Evolutionary conservation across 306 rosid species (phyloP), one percentile per base, ranked within the genome.

Genomic region (Quercus wislizeni): DNA sequence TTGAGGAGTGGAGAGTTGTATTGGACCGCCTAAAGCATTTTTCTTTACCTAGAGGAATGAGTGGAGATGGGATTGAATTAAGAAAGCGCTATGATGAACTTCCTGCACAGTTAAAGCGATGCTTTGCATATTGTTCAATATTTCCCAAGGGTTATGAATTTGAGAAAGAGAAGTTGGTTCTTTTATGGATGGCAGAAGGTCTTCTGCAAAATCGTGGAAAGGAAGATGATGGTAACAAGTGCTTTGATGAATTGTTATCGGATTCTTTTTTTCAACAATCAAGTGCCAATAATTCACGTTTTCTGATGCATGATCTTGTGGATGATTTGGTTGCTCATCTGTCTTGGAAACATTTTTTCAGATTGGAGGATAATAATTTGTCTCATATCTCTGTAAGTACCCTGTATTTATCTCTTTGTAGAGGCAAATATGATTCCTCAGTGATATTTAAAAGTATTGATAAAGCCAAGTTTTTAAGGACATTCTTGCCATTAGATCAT

Each of bases 121-220:
- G 83, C 57, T 75, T 79, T 11, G 62, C 46, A 7, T 38, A 38
- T 38, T 38, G 46, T 38, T 38, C 43, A 38, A 38, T 38, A 38
- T 38, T 38, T 10, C 80, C 83, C 1, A 75, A 83, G 3, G 80
- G 23, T 41, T 56, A 51, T 79, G 38, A 6, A 5, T 69, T 83
- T 19, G 0, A 19, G 0, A 71, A 41, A 31, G 33, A 61, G 8
- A 55, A 54, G 0, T 10, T 83, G 3, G 19, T 79, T 18, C 5
- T 11, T 2, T 43, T 73, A 2, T 83, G 86, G 83, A 69, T 79
- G 76, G 83, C 77, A 1, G 52, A 76, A 28, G 74, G 78, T 58
- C 23, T 83, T 33, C 25, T 83, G 25, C 14, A 43, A 2, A 21
- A 56, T 38, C 58, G 20, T 0, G 7, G 3, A n/a, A 6, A 21